Evolutionary conservation across 352 stramenopile genomes (phyloP).

Genomic region (Pythium guiyangense): DNA sequence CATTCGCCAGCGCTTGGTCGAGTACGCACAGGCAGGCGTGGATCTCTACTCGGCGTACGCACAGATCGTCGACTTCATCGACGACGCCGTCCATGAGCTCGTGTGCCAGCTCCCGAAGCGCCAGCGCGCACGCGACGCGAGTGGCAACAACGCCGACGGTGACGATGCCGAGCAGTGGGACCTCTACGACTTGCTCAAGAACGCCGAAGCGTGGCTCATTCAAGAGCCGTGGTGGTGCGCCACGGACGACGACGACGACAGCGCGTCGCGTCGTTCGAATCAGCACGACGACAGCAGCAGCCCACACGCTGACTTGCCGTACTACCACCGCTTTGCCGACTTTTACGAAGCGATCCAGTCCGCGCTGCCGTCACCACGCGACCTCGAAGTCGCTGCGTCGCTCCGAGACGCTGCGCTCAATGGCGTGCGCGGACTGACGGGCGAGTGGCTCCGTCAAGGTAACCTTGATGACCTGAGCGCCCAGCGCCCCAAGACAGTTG

Average conservation of each 20-base stretch:
- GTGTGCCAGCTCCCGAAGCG: conserved; percentile 33
- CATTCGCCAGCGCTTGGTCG: conserved; percentile 38
- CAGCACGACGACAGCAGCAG: conserved; percentile 17
- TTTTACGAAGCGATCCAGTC: conserved; percentile 42
- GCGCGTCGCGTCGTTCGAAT: conserved; percentile 14
- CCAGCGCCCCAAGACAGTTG: conserved; percentile 15
- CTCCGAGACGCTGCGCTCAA: conserved; percentile 36
- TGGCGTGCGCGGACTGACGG: conserved; percentile 34
- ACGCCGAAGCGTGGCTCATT: conserved; percentile 46
- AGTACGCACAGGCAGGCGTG: conserved; percentile 36
- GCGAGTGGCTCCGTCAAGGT: conserved; percentile 40
- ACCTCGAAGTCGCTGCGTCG: conserved; percentile 37
- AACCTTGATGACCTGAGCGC: conserved; percentile 37
- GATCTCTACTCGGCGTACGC: conserved; percentile 37
- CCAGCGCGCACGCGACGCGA: conserved; percentile 20
- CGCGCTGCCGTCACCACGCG: conserved; percentile 32
- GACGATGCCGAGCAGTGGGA: conserved; percentile 40
- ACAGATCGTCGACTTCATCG: conserved; percentile 38
- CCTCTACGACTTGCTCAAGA: conserved; percentile 57
- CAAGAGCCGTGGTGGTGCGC: conserved; percentile 52
- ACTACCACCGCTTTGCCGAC: conserved; percentile 39
- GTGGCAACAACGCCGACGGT: too few species aligned
- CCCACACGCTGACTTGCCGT: conserved; percentile 32
- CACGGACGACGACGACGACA: conserved; percentile 36
- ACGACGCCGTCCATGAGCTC: conserved; percentile 40